Percentiles rank a stretch among this genome's conserved stretches.
phyloP scores from a whole-genome alignment of 257 asterid species.

The Cinchona pubescens region DNA sequence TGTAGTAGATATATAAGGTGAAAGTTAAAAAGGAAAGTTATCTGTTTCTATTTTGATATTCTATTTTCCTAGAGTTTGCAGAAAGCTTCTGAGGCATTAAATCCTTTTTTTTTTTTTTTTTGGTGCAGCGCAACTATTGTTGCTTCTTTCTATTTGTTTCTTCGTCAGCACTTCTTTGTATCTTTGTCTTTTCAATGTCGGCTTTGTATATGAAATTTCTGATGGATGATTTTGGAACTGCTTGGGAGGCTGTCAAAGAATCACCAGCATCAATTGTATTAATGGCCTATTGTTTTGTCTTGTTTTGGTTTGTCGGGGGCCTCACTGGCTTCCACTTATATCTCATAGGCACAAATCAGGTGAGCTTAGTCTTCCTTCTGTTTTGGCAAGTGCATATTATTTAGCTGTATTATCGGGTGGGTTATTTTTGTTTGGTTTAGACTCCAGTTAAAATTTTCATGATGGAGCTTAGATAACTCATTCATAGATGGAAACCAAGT shows the following conservation, averaged over 20 bases:
- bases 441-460: not conserved
- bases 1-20: not conserved
- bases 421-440: not conserved
- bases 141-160: constrained; percentile 67
- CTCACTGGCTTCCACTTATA: constrained; percentile 75
- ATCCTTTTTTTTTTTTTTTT: not conserved
- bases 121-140: constrained; percentile 65
- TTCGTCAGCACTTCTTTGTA: constrained; percentile 57
- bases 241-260: constrained; percentile 47
- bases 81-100: constrained; percentile 5
- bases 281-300: constrained; percentile 53
- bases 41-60: not conserved
- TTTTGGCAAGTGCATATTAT: not conserved
- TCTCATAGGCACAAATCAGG: constrained; percentile 67
- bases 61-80: not conserved
- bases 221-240: constrained; percentile 32
- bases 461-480: not conserved
- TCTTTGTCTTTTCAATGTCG: constrained; percentile 44
- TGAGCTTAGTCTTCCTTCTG: constrained; percentile 13
- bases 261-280: constrained; percentile 60
- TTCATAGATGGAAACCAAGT: not conserved
- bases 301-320: constrained; percentile 84
- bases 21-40: not conserved
- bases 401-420: not conserved
- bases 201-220: constrained; percentile 45